These are phyloP conservation scores for Mortierella claussenii DNA, from an alignment of 192 early-diverging fungal genomes.

Conservation along the genomic window DNA sequence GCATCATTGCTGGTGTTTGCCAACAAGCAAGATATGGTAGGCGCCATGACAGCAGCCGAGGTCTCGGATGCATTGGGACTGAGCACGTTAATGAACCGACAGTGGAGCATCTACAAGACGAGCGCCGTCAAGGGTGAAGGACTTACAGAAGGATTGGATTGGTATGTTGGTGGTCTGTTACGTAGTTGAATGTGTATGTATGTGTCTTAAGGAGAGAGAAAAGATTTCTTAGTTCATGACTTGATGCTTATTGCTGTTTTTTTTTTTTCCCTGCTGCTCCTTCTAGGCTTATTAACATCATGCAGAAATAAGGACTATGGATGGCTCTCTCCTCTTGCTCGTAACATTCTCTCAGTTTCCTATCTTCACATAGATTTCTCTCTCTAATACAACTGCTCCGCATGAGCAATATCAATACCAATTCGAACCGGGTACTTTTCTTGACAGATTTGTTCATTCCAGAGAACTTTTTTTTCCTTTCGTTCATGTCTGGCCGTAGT, in stretches of 20 bases:
- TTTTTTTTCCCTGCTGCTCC: neutral
- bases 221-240: neutral
- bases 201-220: too few species aligned
- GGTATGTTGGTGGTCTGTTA: slow-evolving; percentile 66
- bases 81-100: slow-evolving; percentile 84
- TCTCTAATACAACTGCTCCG: slow-evolving; percentile 4
- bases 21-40: slow-evolving; percentile 98
- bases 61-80: slow-evolving; percentile 88
- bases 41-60: slow-evolving; percentile 90
- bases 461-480: slow-evolving; percentile 1
- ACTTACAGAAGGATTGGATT: slow-evolving; percentile 91
- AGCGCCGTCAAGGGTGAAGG: slow-evolving; percentile 96
- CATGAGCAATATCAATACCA: too few species aligned
- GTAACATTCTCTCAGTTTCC: neutral
- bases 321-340: neutral
- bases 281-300: slow-evolving; percentile 45
- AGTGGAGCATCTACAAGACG: slow-evolving; percentile 96
- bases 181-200: too few species aligned
- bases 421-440: too few species aligned
- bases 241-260: neutral
- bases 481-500: neutral
- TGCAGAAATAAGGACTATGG: slow-evolving; percentile 31
- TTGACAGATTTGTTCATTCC: too few species aligned
- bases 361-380: slow-evolving; percentile 2
- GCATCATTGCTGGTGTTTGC: slow-evolving; percentile 93